These are phyloP conservation scores for Jimgerdemannia lactiflua DNA, from an alignment of 192 early-diverging fungal genomes.

Conservation along the genomic window DNA sequence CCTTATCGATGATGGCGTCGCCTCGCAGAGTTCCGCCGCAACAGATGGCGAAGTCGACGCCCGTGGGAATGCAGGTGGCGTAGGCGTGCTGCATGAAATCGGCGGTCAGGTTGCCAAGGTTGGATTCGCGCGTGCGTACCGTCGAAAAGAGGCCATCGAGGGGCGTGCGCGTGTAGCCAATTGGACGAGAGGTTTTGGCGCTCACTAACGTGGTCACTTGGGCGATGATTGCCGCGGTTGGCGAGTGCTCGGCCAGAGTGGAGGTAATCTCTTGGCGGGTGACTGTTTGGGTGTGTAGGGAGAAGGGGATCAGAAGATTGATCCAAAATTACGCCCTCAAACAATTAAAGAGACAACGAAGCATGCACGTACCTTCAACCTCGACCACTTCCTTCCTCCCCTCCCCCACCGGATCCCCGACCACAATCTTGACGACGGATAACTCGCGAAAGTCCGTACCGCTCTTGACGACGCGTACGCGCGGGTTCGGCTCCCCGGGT, in stretches of 20 bases:
- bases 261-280: conserved; percentile 42
- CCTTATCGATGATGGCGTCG: conserved; percentile 51
- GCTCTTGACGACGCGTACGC: conserved; percentile 59
- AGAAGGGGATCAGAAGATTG: not conserved
- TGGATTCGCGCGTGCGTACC: conserved; percentile 58
- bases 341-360: not conserved
- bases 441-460: conserved; percentile 69
- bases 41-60: conserved; percentile 41
- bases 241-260: conserved; percentile 29
- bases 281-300: conserved; percentile 21
- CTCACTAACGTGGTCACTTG: conserved; percentile 44
- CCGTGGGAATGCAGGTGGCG: conserved; percentile 6
- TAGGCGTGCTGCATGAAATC: conserved; percentile 65
- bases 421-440: not conserved
- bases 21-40: conserved; percentile 65
- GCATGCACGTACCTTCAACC: not conserved
- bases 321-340: not conserved
- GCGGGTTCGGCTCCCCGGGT: conserved; percentile 19
- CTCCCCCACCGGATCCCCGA: not conserved
- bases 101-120: conserved; percentile 57
- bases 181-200: conserved; percentile 44
- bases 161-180: conserved; percentile 48
- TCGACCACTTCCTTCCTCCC: conserved; percentile 20
- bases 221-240: conserved; percentile 42
- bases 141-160: conserved; percentile 57